Evolutionary conservation across 2,329 filamentous ascomycete species (phyloP).

Genomic region (Fusarium nanum): DNA sequence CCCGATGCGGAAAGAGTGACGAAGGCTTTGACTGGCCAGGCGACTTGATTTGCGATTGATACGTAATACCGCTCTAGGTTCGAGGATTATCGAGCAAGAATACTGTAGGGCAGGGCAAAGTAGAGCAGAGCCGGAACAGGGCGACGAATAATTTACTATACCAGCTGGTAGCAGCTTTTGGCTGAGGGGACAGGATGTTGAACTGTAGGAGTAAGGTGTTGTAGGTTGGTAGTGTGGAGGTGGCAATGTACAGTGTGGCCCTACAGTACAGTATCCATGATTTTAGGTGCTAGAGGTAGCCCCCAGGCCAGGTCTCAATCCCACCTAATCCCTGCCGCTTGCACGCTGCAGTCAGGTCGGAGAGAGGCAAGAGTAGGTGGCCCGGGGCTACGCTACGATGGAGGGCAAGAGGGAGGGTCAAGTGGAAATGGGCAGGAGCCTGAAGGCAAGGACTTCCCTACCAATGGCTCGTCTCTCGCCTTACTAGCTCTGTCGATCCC

Average conservation of each 20-base stretch:
- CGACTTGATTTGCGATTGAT: conserved; percentile 13
- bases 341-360: background rate
- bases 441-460: conserved; percentile 19
- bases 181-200: conserved; percentile 9
- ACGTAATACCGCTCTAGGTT: conserved; percentile 4
- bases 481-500: conserved; percentile 34
- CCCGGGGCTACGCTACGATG: background rate
- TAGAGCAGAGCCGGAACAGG: conserved; percentile 1
- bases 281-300: background rate
- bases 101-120: conserved; percentile 2
- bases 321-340: background rate
- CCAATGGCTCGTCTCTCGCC: conserved; percentile 19
- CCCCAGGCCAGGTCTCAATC: background rate
- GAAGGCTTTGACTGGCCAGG: conserved; percentile 13
- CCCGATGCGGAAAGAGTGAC: conserved; percentile 32
- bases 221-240: conserved; percentile 38
- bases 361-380: background rate
- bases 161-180: conserved; percentile 17
- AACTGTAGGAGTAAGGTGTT: conserved; percentile 10
- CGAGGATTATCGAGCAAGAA: conserved; percentile 6
- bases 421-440: conserved; percentile 18
- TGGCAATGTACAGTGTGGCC: conserved; percentile 46
- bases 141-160: conserved; percentile 7
- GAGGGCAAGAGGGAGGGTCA: conserved; percentile 22
- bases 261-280: background rate